Percentiles rank a stretch among this genome's conserved stretches.
phyloP scores from a whole-genome alignment of 208 protist species.

The Leishmania amazonensis region DNA sequence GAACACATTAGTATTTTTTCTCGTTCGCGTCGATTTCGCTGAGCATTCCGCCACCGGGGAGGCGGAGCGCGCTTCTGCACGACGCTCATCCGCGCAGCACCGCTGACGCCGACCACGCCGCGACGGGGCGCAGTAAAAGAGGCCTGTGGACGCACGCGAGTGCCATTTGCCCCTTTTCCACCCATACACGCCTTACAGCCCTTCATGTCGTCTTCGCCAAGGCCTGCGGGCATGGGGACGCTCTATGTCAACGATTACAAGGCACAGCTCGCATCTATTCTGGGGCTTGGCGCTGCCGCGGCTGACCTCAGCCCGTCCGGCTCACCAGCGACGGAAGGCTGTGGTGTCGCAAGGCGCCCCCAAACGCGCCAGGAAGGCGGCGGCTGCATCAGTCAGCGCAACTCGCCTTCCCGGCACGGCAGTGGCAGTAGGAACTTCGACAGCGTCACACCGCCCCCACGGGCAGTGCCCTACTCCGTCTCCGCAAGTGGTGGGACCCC shows the following conservation, averaged over 20 bases:
- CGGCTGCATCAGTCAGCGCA: background rate
- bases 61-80: background rate
- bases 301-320: background rate
- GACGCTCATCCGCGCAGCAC: background rate
- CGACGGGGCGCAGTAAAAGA: background rate
- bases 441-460: background rate
- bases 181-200: background rate
- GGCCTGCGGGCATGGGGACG: background rate
- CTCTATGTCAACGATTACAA: conserved; percentile 2
- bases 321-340: background rate
- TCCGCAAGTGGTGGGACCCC: conserved; percentile 1
- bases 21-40: background rate
- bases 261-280: background rate
- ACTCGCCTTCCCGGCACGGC: background rate
- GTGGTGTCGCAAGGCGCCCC: background rate
- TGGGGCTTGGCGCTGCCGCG: background rate
- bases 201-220: background rate
- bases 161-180: background rate
- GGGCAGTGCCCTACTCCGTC: conserved; percentile 1
- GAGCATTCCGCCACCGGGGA: background rate
- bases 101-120: background rate
- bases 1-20: background rate
- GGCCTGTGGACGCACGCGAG: background rate
- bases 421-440: background rate
- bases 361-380: background rate